Percentiles rank a stretch among this genome's conserved stretches.
Evolutionary conservation across 768 basidiomycete species (phyloP).

Genomic region (Phaeotremella skinneri): DNA sequence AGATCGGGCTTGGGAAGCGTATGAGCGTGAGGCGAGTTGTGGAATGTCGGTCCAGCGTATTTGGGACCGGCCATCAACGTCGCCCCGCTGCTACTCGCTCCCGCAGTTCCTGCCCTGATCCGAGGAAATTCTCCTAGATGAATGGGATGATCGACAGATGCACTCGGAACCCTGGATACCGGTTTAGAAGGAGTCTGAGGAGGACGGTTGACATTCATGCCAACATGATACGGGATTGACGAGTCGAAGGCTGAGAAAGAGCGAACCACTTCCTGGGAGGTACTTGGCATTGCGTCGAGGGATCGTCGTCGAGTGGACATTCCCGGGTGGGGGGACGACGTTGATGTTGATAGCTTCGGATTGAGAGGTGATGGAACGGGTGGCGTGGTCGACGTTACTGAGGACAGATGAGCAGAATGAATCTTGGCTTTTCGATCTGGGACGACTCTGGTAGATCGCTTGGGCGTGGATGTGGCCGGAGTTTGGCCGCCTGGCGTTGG

Average conservation of each 20-base stretch:
- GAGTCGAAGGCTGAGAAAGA: constrained; percentile 20
- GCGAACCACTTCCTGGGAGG: not conserved
- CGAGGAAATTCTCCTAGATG: constrained; percentile 37
- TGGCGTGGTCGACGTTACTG: constrained; percentile 1
- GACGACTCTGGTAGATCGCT: constrained; percentile 4
- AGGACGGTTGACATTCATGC: constrained; percentile 37
- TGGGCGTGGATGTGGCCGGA: not conserved
- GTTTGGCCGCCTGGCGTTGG: constrained; percentile 5
- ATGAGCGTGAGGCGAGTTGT: constrained; percentile 38
- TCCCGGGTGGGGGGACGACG: not conserved
- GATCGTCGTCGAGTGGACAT: constrained; percentile 20
- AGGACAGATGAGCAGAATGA: not conserved
- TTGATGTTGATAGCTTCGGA: constrained; percentile 7
- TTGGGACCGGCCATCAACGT: constrained; percentile 10
- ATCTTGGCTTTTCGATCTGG: constrained; percentile 7
- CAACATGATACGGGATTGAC: constrained; percentile 31
- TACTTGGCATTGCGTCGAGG: constrained; percentile 4
- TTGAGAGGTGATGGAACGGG: constrained; percentile 26
- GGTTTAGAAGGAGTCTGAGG: constrained; percentile 40
- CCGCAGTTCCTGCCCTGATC: constrained; percentile 8
- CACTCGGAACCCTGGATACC: not conserved
- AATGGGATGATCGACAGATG: constrained; percentile 21
- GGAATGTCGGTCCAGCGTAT: constrained; percentile 44
- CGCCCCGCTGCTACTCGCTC: not conserved
- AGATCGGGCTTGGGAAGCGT: constrained; percentile 40